Conservation (phyloP, 2,329 filamentous ascomycete species). For the Aspergillus carbonarius region DNA sequence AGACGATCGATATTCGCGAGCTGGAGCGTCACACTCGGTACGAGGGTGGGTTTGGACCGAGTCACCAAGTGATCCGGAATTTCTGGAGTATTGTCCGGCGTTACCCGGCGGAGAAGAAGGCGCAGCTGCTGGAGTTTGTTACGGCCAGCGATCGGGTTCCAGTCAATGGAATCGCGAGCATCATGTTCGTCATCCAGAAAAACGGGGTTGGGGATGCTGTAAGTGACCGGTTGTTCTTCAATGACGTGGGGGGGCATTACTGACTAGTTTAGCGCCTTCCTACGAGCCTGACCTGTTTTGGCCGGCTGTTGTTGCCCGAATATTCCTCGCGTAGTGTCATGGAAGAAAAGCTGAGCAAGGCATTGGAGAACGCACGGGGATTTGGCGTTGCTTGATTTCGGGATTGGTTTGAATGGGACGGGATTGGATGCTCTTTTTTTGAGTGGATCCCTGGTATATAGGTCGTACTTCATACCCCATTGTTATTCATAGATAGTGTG, state of each 20-base stretch:
- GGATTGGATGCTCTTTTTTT: neutral
- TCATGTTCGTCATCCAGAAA: conserved; percentile 80
- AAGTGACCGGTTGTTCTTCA: conserved; percentile 18
- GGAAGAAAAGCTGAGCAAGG: conserved; percentile 73
- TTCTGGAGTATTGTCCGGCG: conserved; percentile 84
- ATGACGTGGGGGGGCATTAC: neutral
- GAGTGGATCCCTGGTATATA: conserved; percentile 4
- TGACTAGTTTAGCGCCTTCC: conserved; percentile 57
- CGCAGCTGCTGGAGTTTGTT: conserved; percentile 84
- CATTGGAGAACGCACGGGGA: conserved; percentile 81
- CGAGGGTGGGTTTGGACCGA: conserved; percentile 71
- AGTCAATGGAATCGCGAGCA: conserved; percentile 76
- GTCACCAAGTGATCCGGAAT: conserved; percentile 67
- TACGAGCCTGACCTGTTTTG: conserved; percentile 91
- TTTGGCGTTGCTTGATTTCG: conserved; percentile 72
- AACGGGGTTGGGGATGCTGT: conserved; percentile 64
- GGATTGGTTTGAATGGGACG: neutral
- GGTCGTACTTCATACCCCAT: conserved; percentile 15
- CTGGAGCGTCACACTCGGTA: conserved; percentile 73
- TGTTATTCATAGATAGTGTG: neutral
- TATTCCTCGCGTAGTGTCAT: conserved; percentile 72
- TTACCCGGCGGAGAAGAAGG: conserved; percentile 63
- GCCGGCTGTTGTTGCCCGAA: conserved; percentile 79
- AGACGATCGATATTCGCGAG: conserved; percentile 73
- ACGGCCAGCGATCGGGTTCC: conserved; percentile 90